Evolutionary conservation across 129 eudicot species (phyloP).

Genomic region (carrot (Daucus carota)): DNA sequence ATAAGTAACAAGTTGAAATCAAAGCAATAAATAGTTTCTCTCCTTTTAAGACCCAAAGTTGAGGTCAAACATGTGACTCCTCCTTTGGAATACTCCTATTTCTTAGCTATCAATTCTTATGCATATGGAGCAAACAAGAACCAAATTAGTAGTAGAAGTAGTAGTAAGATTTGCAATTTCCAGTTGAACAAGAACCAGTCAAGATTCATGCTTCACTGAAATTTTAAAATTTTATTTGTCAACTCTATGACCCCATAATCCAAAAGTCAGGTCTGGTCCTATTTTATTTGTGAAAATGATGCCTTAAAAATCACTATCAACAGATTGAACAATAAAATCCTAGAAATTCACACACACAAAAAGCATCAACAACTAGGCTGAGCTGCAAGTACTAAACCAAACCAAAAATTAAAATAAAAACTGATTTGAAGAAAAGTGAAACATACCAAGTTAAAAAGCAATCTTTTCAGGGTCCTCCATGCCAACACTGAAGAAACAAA

Average conservation of each 20-base stretch:
- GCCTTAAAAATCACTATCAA: background rate
- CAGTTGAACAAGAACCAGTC: conserved; percentile 37
- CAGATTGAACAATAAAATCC: background rate
- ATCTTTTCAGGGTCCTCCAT: conserved; percentile 2
- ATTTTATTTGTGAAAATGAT: background rate
- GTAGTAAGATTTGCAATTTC: conserved; percentile 17
- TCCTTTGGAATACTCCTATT: conserved; percentile 13
- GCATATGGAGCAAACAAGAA: background rate
- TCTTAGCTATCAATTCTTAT: conserved; percentile 20
- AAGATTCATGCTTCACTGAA: conserved; percentile 5
- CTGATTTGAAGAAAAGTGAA: background rate
- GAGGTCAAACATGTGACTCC: conserved; percentile 55
- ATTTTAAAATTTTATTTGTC: background rate
- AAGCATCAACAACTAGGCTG: background rate
- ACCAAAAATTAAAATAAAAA: background rate
- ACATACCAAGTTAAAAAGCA: background rate
- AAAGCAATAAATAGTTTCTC: conserved; percentile 26
- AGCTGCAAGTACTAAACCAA: background rate
- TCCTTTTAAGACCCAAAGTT: conserved; percentile 33
- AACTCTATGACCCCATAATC: background rate
- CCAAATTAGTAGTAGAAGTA: too few relatives aligned
- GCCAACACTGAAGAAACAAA: background rate
- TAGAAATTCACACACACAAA: background rate
- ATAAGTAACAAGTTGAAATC: conserved; percentile 16
- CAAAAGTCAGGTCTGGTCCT: background rate